Evolutionary conservation across 257 asterid genomes (phyloP), one percentile per base, ranked within the genome.

Genomic region (Gynochthodes officinalis): DNA sequence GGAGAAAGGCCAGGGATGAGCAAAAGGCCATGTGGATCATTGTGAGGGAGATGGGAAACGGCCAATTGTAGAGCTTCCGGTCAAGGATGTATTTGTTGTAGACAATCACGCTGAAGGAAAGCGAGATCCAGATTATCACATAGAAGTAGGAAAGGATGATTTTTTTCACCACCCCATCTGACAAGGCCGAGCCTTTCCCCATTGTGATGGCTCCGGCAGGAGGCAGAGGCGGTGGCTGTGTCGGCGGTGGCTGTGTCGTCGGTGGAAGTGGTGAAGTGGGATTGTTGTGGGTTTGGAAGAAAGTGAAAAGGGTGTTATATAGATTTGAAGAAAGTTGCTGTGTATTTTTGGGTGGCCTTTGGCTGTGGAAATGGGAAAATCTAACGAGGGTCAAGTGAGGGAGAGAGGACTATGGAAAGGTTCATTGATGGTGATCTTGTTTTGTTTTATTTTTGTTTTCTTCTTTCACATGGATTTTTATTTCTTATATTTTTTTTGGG

Each of bases 61-160:
- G 91, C 93, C 96, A 89, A 60, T 87, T 79, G 83, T 89, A 89
- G 82, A 86, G 88, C 78, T 87, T 84, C 7, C 73, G 73, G 77
- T 89, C 96, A 33, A 89, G 93, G 81, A 89, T 89, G 83, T 84
- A 89, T 23, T 89, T 89, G 90, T 89, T 89, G 89, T 89, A 89
- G 64, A 89, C 85, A 61, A 89, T 89, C 57, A 89, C 96, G 3
- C 91, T 79, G 81, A 86, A 86, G 69, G 96, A 89, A 50, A 90
- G 92, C 85, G 84, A 81, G 82, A 89, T 86, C 96, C 96, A 89
- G 18, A 87, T 63, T 66, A 86, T 83, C 5, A 89, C 92, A 74
- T 89, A 87, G 32, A 85, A 69, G 82, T 89, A 89, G 30, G 89
- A 87, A 40, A 89, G 82, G 70, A 87, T 25, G 74, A 90, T 82